Evolutionary conservation across 2,329 filamentous ascomycete genomes (phyloP).

Genomic region (Monosporascus sp.): DNA sequence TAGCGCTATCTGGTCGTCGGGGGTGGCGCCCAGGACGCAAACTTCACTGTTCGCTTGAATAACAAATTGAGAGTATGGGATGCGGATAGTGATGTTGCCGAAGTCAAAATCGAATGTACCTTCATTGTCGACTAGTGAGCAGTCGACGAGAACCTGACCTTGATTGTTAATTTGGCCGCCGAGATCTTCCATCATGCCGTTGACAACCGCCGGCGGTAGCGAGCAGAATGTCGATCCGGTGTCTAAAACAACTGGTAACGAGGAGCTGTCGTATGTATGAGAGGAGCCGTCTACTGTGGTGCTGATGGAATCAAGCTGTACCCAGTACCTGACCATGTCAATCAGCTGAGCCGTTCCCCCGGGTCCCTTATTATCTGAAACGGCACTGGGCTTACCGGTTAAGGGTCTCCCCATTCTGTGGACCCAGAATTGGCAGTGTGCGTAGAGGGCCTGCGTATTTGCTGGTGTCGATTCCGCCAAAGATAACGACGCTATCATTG

Average conservation of each 20-base stretch:
- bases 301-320: constrained; percentile 33
- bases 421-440: constrained; percentile 22
- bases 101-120: constrained; percentile 39
- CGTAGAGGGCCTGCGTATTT: constrained; percentile 20
- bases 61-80: constrained; percentile 14
- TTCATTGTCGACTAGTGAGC: constrained; percentile 28
- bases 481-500: constrained; percentile 21
- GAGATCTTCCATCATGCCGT: background rate
- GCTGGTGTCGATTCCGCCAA: constrained; percentile 35
- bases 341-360: background rate
- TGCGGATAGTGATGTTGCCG: constrained; percentile 9
- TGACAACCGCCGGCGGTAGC: constrained; percentile 47
- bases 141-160: constrained; percentile 43
- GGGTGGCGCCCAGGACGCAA: background rate
- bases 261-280: background rate
- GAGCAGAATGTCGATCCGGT: constrained; percentile 51
- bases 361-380: too few species aligned
- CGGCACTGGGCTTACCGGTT: constrained; percentile 6
- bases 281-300: background rate
- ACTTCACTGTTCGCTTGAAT: background rate
- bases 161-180: constrained; percentile 22
- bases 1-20: constrained; percentile 13
- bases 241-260: constrained; percentile 16
- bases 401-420: constrained; percentile 19
- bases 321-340: constrained; percentile 31